Base-by-base conservation (phyloP, 805 yeast genomes). In the Grigorovia jiainica region DNA sequence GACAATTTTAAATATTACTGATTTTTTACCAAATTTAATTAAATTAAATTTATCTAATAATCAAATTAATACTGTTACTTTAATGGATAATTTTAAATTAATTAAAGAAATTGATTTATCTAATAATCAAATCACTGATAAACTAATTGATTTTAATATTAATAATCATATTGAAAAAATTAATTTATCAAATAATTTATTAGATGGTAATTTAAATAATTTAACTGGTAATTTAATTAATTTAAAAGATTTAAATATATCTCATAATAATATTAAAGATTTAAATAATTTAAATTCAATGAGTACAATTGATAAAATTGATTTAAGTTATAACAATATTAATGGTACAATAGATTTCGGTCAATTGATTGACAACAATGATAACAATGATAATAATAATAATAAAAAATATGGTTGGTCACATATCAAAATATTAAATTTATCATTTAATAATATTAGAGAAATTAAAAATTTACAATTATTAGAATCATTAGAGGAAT, bases 311-410 rank as follows among this genome's bases (percentile, higher is more conserved):
- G 43, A 46, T 18, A 21, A 3, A 3, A 38, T 59, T 27, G 40
- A 54, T 34, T 42, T 58, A 5, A 39, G 53, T 1, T 32, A 51
- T 34, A 59, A 59, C 47, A 40, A 43, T 5, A 41, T 59, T 20
- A 36, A 34, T 15, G 62, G 61, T 2, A 38, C 43, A 8, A 39
- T 59, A 5, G 56, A 59, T 42, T 57, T 57, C 39, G 49, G 45
- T n/a, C 48, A 47, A 18, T 18, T 57, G 13, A 40, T 47, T 19
- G 36, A 42, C 10, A 31, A 42, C 19, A 47, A 46, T 17, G 34
- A 42, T 15, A 5, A 20, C 2, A n/a, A 15, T 10, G 25, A 27
- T 17, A 16, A 16, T 18, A 21, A 15, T 6, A 13, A 17, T n/a
- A 15, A n/a, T n/a, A n/a, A 40, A 16, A 11, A 40, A n/a, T 45